These are phyloP conservation scores for Neonectria coccinea DNA, from an alignment of 2,329 filamentous ascomycete species.

Conservation along the genomic window DNA sequence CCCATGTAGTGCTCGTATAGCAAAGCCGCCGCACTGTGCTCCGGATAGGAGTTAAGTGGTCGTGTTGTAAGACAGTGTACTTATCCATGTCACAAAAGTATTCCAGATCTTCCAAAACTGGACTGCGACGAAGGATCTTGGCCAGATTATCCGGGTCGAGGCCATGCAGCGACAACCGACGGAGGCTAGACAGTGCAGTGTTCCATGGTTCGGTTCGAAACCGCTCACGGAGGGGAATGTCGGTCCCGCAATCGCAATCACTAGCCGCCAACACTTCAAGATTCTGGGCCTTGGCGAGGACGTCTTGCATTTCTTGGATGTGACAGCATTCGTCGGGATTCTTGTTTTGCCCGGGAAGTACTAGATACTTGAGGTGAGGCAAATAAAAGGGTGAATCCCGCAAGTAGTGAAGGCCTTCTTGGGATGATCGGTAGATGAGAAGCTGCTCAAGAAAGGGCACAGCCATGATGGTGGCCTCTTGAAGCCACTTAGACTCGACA, in stretches of 20 bases:
- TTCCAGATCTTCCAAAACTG: constrained; percentile 43
- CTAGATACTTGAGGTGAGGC: constrained; percentile 46
- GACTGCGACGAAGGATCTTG: constrained; percentile 43
- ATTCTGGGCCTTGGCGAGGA: constrained; percentile 43
- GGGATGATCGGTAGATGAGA: constrained; percentile 44
- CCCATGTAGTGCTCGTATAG: constrained; percentile 44
- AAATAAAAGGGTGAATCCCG: constrained; percentile 44
- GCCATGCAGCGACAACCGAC: constrained; percentile 42
- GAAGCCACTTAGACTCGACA: constrained; percentile 45
- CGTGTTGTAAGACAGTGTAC: constrained; percentile 43
- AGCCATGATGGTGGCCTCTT: constrained; percentile 46
- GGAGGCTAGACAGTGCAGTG: constrained; percentile 41
- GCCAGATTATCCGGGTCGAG: constrained; percentile 43
- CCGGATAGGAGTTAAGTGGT: constrained; percentile 35
- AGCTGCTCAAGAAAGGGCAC: constrained; percentile 44
- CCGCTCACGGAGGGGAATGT: constrained; percentile 43
- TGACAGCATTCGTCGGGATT: constrained; percentile 43
- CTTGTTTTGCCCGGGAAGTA: constrained; percentile 41
- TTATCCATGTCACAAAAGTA: constrained; percentile 48
- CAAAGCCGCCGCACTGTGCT: constrained; percentile 40
- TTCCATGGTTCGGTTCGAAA: constrained; percentile 44
- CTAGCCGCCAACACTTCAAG: constrained; percentile 42
- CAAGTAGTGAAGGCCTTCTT: constrained; percentile 42
- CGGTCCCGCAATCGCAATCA: constrained; percentile 43
- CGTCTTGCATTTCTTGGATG: constrained; percentile 47